A percentile compares a stretch with the other conserved stretches of the same genome.
These are phyloP conservation scores for Rubia balearica DNA, from an alignment of 305 asterid genomes.

Conservation along the genomic window DNA sequence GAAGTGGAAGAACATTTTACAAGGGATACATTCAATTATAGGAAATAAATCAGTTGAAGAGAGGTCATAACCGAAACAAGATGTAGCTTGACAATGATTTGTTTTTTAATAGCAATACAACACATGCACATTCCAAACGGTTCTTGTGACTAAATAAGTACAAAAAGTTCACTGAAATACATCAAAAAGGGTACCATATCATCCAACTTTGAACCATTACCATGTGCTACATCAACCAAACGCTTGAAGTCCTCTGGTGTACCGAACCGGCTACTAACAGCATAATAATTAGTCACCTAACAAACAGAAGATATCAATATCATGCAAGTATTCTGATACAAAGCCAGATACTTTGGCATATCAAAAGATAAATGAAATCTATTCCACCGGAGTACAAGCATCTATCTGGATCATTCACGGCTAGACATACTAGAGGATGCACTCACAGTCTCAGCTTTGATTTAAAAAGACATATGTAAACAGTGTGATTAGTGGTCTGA, in stretches of 20 bases:
- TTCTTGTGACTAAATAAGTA: not conserved
- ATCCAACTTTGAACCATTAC: constrained; percentile 31
- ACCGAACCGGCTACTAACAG: constrained; percentile 96
- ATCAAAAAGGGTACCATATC: not conserved
- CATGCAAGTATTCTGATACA: constrained; percentile 11
- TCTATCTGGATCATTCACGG: not conserved
- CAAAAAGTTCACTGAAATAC: not conserved
- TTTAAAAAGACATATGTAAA: not conserved
- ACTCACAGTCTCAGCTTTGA: not conserved
- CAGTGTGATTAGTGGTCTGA: not conserved
- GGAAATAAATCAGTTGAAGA: constrained; percentile 2
- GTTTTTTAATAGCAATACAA: not conserved
- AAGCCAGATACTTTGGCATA: constrained; percentile 4
- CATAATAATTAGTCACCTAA: constrained; percentile 87
- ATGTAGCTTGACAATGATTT: not conserved
- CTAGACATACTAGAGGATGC: not conserved
- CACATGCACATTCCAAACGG: not conserved
- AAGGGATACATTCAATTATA: not conserved
- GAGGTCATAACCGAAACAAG: not conserved
- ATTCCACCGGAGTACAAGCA: not conserved
- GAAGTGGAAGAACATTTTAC: not conserved
- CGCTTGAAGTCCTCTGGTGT: constrained; percentile 96
- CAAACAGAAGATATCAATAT: constrained; percentile 14
- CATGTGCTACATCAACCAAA: constrained; percentile 98
- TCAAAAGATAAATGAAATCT: not conserved